A percentile compares a stretch with the other conserved stretches of the same genome.
Evolutionary conservation across 2,329 filamentous ascomycete genomes (phyloP).

Genomic region (Trichoderma koningii): DNA sequence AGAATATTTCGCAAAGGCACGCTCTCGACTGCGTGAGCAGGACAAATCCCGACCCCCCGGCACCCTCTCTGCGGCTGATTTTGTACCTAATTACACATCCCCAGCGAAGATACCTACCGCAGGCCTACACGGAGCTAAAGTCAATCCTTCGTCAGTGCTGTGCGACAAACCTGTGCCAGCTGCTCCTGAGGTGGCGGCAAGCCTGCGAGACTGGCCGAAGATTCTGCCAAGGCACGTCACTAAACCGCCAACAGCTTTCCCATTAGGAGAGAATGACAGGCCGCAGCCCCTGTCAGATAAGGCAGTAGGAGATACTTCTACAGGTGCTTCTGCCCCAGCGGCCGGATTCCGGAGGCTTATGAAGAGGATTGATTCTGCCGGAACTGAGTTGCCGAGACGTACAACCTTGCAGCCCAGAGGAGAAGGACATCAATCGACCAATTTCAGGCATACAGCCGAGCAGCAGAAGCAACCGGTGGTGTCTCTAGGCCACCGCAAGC

Average conservation of each 20-base stretch:
- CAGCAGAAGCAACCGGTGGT: background rate
- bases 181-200: background rate
- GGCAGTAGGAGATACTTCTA: background rate
- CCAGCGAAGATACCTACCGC: background rate
- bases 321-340: conserved; percentile 27
- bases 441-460: background rate
- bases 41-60: background rate
- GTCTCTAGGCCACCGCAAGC: background rate
- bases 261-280: background rate
- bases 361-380: conserved; percentile 38
- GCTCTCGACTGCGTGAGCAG: conserved; percentile 32
- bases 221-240: background rate
- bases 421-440: background rate
- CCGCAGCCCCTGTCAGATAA: background rate
- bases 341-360: conserved; percentile 35
- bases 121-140: background rate
- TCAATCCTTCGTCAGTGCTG: background rate
- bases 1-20: conserved; percentile 44
- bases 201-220: background rate
- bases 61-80: conserved; percentile 23
- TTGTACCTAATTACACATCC: conserved; percentile 37
- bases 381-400: conserved; percentile 39
- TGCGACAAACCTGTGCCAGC: background rate
- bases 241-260: background rate
- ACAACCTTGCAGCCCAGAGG: conserved; percentile 32